Evolutionary conservation across 2,329 filamentous ascomycete species (phyloP), one percentile per base, ranked within the genome.

Genomic region (Hypoxylon sp.): DNA sequence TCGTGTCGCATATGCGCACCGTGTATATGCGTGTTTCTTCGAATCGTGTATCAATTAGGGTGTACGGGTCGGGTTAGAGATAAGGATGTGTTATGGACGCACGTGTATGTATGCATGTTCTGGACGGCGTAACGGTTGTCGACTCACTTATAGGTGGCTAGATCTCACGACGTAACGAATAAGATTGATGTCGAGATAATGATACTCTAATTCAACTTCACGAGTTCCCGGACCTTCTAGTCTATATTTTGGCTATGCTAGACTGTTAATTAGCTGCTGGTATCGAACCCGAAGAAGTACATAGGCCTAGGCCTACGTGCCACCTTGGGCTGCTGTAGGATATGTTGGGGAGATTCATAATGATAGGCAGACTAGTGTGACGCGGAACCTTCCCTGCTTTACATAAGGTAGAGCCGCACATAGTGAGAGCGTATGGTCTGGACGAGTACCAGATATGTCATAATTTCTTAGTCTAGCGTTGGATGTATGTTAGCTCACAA

Each of bases 31-130:
- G 30, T 41, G 38, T 14, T 30, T 51, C 36, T 60, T 68, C 30
- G 32, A 45, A 66, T 70, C 61, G 62, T 70, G 68, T 70, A 70
- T 68, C 57, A 49, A 68, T 14, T 70, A 68, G 62, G 65, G 62
- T 51, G 51, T 49, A 45, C 49, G 28, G 52, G 41, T 41, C 56
- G 49, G 52, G 45, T 50, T 21, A 59, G 50, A 48, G 60, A 32
- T n/a, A 14, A 38, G 45, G 11, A 56, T 14, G 65, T 66, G 61
- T 68, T 60, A 46, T 36, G 61, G 49, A 23, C 38, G 30, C 10
- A 49, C 36, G 25, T 55, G 46, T 60, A 57, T 38, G 45, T 19
- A 62, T 68, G 59, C 65, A 66, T 68, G 28, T 61, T 63, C 51
- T 41, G 25, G 23, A 34, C 30, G 67, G 61, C 59, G 61, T 59